These are phyloP conservation scores for Pneumocystis canis DNA, from an alignment of 1,139 yeast genomes.

Conservation along the genomic window DNA sequence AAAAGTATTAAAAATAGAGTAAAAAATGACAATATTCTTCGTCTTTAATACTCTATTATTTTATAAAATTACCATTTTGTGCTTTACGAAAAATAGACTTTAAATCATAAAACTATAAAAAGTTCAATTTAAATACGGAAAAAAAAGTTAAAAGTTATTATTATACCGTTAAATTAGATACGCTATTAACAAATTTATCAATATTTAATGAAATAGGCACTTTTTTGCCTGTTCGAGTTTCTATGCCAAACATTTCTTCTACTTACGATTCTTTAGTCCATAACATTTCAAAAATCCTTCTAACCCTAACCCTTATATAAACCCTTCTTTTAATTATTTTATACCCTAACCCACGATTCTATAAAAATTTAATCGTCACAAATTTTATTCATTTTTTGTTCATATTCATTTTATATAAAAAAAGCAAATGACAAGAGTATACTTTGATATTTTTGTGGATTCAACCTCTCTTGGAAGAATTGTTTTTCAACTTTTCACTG, in stretches of 20 bases:
- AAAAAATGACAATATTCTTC: too few species aligned
- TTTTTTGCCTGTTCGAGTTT: not conserved
- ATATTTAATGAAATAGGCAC: constrained; percentile 24
- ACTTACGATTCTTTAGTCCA: too few species aligned
- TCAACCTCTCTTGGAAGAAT: not conserved
- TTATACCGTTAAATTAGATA: constrained; percentile 56
- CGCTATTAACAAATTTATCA: constrained; percentile 56
- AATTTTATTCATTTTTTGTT: too few species aligned
- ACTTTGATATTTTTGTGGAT: not conserved
- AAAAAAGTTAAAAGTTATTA: not conserved
- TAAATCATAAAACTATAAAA: constrained; percentile 59
- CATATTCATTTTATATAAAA: not conserved
- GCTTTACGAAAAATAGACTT: constrained; percentile 96
- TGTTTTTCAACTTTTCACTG: constrained; percentile 54
- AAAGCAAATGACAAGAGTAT: not conserved
- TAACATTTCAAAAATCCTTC: not conserved
- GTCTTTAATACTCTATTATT: too few species aligned
- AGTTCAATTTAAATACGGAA: not conserved
- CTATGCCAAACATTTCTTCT: not conserved
- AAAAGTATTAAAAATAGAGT: too few species aligned
- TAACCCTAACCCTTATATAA: not conserved
- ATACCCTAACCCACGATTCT: not conserved
- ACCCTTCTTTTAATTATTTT: not conserved
- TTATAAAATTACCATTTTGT: constrained; percentile 70
- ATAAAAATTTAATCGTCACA: not conserved